These are phyloP conservation scores for Salix suchowensis DNA, from an alignment of 345 rosid genomes.

Conservation along the genomic window DNA sequence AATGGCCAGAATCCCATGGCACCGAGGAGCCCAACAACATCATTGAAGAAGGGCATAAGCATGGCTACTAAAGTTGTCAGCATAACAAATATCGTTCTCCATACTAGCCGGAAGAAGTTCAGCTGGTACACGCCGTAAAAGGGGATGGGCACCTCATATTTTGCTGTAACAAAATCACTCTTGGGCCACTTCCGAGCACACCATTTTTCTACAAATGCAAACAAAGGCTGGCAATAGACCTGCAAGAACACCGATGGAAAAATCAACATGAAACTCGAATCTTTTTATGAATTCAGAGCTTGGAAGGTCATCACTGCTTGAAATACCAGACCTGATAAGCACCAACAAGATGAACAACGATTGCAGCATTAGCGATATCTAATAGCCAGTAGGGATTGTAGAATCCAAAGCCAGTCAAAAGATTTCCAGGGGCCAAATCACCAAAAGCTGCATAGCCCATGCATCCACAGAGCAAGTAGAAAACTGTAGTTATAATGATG, in stretches of 20 bases:
- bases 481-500: constrained; percentile 45
- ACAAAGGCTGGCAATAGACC: constrained; percentile 58
- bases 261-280: neutral
- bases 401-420: constrained; percentile 73
- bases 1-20: constrained; percentile 60
- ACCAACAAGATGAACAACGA: constrained; percentile 62
- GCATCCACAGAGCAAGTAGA: constrained; percentile 73
- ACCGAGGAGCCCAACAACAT: constrained; percentile 47
- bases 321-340: constrained; percentile 10
- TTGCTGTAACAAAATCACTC: constrained; percentile 38
- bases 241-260: neutral
- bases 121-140: constrained; percentile 36
- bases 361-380: constrained; percentile 22
- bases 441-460: constrained; percentile 85
- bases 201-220: constrained; percentile 60
- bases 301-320: neutral
- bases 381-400: constrained; percentile 73
- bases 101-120: constrained; percentile 45
- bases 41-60: constrained; percentile 58
- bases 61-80: constrained; percentile 44
- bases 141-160: constrained; percentile 42
- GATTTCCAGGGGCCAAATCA: constrained; percentile 66
- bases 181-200: constrained; percentile 39
- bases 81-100: constrained; percentile 48
- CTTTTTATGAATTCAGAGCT: neutral